Evolutionary conservation across 2,329 filamentous ascomycete genomes (phyloP).

Genomic region (Aspergillus alliaceus): DNA sequence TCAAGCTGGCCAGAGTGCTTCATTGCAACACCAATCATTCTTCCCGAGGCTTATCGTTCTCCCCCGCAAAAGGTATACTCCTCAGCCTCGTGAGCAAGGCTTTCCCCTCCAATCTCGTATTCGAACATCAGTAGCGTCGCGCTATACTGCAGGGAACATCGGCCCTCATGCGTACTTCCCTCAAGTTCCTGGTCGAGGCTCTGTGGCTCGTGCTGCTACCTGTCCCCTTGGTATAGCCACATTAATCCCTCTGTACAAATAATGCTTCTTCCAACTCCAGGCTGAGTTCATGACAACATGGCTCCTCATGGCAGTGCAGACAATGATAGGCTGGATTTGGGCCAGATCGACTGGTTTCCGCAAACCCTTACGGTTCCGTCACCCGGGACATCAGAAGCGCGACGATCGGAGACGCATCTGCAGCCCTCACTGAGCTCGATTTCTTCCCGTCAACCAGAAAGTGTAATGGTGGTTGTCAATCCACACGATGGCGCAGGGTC

Average conservation of each 20-base stretch:
- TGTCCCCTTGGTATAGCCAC: not conserved
- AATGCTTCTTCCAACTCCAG: not conserved
- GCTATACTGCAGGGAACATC: not conserved
- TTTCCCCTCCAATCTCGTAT: not conserved
- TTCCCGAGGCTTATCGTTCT: not conserved
- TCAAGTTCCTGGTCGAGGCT: not conserved
- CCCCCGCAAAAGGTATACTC: not conserved
- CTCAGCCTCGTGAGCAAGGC: not conserved
- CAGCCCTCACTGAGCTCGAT: conserved; percentile 6
- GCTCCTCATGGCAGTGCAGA: conserved; percentile 7
- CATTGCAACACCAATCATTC: not conserved
- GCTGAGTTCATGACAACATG: conserved; percentile 8
- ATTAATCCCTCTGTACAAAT: not conserved
- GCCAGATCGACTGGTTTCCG: conserved; percentile 11
- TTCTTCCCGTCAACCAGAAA: conserved; percentile 3
- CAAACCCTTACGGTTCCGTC: not conserved
- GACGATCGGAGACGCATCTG: not conserved
- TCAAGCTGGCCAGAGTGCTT: not conserved
- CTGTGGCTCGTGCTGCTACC: not conserved
- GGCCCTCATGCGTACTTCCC: not conserved
- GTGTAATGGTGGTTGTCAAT: not conserved
- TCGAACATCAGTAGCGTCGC: not conserved
- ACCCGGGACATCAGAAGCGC: not conserved
- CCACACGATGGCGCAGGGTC: not conserved
- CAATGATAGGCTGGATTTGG: conserved; percentile 3